phyloP scores from a whole-genome alignment of 768 basidiomycete species.

The Rhizopogon vesiculosus region DNA sequence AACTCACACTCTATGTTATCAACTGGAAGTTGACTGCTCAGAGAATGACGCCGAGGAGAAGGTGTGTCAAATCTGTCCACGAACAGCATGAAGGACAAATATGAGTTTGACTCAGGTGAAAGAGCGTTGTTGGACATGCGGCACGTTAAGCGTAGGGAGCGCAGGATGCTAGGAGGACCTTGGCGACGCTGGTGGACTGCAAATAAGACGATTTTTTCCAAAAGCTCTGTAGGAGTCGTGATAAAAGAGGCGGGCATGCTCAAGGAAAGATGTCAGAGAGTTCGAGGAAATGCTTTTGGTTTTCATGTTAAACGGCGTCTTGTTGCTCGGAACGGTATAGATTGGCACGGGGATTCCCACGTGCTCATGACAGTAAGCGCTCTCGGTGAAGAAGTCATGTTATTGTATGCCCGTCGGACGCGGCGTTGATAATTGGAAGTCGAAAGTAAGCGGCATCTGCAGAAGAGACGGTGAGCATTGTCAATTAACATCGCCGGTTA shows the following conservation, averaged over 20 bases:
- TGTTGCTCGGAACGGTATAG: slow-evolving; percentile 25
- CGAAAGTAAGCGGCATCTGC: slow-evolving; percentile 2
- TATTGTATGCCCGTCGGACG: slow-evolving; percentile 14
- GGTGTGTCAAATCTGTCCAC: slow-evolving; percentile 44
- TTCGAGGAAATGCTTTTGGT: slow-evolving; percentile 14
- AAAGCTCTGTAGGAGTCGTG: slow-evolving; percentile 27
- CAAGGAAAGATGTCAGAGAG: slow-evolving; percentile 6
- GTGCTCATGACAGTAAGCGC: slow-evolving; percentile 8
- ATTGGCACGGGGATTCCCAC: slow-evolving; percentile 24
- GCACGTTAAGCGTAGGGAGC: slow-evolving; percentile 29
- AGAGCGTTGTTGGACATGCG: slow-evolving; percentile 25
- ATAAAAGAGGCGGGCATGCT: slow-evolving; percentile 30
- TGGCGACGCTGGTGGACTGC: slow-evolving; percentile 23
- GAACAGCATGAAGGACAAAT: slow-evolving; percentile 38
- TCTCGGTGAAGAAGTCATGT: neutral
- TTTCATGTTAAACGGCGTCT: slow-evolving; percentile 23
- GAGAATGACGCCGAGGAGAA: slow-evolving; percentile 36
- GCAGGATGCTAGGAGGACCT: slow-evolving; percentile 30
- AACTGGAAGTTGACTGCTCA: slow-evolving; percentile 16
- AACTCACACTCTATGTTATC: slow-evolving; percentile 40
- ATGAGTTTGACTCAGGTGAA: slow-evolving; percentile 18
- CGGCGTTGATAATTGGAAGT: neutral
- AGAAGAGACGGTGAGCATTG: neutral
- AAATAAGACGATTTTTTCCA: slow-evolving; percentile 32
- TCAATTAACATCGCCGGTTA: slow-evolving; percentile 8